Evolutionary conservation across 345 rosid species (phyloP), one percentile per base, ranked within the genome.

Genomic region (Aquilaria malaccensis): DNA sequence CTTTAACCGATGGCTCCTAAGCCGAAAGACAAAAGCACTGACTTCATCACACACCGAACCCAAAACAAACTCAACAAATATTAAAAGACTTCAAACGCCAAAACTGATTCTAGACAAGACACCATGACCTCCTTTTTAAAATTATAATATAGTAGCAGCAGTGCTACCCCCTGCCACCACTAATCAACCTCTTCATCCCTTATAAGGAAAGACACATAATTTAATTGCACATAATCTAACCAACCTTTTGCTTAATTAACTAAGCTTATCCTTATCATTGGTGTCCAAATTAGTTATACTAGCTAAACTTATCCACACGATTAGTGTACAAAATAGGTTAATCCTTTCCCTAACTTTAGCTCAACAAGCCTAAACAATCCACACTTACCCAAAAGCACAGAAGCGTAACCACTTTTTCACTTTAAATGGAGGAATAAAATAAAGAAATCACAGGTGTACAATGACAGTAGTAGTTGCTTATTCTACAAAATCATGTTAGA

Each of bases 201-300:
- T 74, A 48, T 56, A 76, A 71, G 80, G 77, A 41, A 76, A 73
- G 80, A 11, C 15, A 45, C 65, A 68, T 54, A 50, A 65, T 52
- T 59, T 32, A 55, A 33, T 7, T 47, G 48, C 45, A 22, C 49
- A 52, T 41, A 12, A 61, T 13, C 14, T 13, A 37, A 63, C 43
- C 43, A 37, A 37, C 43, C 43, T n/a, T 62, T 65, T 12, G 47
- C 64, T 56, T 33, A 30, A 10, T 58, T 11, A 32, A 31, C 7
- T 60, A 65, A 51, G 7, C 15, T 63, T 56, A 30, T 50, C 53
- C 33, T 14, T 11, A 56, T n/a, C 33, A 60, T 30, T 46, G n/a
- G 43, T 37, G 43, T 37, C 43, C 4, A 4, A 37, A 37, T 37
- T 37, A 37, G 43, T 5, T 37, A 37, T 37, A 37, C 43, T 3